Conservation (phyloP, 257 asterid genomes). For the Fraxinus excelsior region DNA sequence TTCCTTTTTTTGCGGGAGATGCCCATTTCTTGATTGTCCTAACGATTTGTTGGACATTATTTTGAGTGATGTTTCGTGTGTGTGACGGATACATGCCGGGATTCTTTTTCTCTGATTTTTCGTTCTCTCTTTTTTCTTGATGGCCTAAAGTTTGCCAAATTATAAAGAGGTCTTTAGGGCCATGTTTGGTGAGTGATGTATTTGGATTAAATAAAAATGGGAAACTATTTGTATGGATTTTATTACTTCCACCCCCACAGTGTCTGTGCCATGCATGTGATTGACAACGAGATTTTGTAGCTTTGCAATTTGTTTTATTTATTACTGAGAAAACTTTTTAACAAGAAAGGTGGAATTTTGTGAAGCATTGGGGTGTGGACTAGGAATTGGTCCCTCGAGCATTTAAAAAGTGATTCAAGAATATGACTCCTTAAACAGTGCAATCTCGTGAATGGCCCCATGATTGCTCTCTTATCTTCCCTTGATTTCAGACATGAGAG, state of each 20-base stretch:
- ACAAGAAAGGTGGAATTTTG: constrained; percentile 24
- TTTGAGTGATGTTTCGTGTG: constrained; percentile 30
- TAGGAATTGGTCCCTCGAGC: constrained; percentile 54
- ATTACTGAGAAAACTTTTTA: constrained; percentile 15
- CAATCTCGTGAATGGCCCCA: constrained; percentile 54
- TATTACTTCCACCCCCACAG: neutral
- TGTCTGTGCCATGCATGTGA: constrained; percentile 74
- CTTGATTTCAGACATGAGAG: constrained; percentile 39
- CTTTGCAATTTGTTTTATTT: constrained; percentile 70
- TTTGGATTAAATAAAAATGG: constrained; percentile 42
- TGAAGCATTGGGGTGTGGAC: constrained; percentile 30
- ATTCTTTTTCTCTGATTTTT: constrained; percentile 28
- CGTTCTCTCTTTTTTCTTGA: constrained; percentile 29
- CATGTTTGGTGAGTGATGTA: constrained; percentile 58
- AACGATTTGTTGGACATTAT: constrained; percentile 49
- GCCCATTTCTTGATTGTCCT: constrained; percentile 44
- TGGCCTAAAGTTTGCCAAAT: constrained; percentile 59
- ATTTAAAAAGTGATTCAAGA: constrained; percentile 40
- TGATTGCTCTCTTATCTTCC: constrained; percentile 34
- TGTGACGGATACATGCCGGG: constrained; percentile 48
- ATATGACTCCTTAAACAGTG: constrained; percentile 45
- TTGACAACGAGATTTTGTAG: constrained; percentile 75
- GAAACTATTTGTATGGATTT: constrained; percentile 1
- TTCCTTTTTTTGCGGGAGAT: constrained; percentile 75
- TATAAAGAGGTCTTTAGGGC: constrained; percentile 89